Conservation (phyloP, 805 yeast genomes). For the Yarrowia osloensis region DNA sequence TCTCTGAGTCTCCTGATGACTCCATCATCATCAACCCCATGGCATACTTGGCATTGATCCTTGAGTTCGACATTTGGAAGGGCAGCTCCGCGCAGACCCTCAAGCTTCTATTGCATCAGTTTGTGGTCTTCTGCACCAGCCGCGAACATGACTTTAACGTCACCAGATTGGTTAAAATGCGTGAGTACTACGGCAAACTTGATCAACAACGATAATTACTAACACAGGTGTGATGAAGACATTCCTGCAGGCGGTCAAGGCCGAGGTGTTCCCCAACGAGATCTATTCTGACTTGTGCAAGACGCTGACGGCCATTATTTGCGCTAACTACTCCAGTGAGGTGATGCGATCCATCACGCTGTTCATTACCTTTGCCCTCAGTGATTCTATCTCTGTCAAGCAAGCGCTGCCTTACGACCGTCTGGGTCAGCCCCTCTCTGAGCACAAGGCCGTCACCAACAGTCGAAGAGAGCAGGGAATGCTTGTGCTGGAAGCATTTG, state of each 20-base stretch:
- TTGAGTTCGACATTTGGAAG: conserved; percentile 66
- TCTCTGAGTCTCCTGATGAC: conserved; percentile 52
- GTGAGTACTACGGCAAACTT: conserved; percentile 29
- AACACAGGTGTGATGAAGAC: conserved; percentile 44
- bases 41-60: conserved; percentile 60
- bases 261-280: conserved; percentile 45
- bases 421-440: conserved; percentile 6
- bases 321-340: conserved; percentile 56
- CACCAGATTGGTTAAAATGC: conserved; percentile 55
- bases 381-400: conserved; percentile 39
- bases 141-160: conserved; percentile 54
- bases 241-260: conserved; percentile 54
- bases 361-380: conserved; percentile 54
- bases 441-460: not conserved
- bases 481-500: conserved; percentile 9
- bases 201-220: not conserved
- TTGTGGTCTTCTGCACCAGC: conserved; percentile 57
- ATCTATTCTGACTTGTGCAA: conserved; percentile 46
- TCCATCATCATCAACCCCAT: conserved; percentile 58
- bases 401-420: conserved; percentile 40
- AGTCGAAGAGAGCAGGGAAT: conserved; percentile 10
- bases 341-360: conserved; percentile 54
- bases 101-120: conserved; percentile 57
- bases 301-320: conserved; percentile 47
- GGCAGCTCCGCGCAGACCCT: conserved; percentile 49